Percentiles rank a stretch among this genome's conserved stretches.
phyloP scores from a whole-genome alignment of 2,329 filamentous ascomycete genomes.

The Waltergamsia citrina region DNA sequence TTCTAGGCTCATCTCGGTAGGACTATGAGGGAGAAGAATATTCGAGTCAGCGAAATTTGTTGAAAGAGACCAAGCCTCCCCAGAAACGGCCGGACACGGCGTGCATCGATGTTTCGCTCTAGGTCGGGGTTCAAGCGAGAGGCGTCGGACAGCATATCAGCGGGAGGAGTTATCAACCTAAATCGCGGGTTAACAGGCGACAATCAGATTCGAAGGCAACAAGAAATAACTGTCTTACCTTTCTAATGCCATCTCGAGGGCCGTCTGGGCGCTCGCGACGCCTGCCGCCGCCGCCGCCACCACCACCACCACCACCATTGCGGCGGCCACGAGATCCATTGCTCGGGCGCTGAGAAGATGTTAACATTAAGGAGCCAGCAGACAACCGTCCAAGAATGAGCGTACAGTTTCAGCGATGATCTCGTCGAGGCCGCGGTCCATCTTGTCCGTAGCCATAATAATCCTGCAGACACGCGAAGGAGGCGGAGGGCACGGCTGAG shows the following conservation, averaged over 20 bases:
- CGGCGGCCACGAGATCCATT: constrained; percentile 21
- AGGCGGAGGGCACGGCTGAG: too few species aligned
- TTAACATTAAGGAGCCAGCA: not conserved
- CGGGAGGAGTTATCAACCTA: constrained; percentile 25
- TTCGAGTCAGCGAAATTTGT: constrained; percentile 24
- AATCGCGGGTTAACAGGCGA: not conserved
- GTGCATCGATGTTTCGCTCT: constrained; percentile 18
- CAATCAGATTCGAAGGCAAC: too few species aligned
- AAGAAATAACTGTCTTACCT: constrained; percentile 42
- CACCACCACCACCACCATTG: constrained; percentile 20
- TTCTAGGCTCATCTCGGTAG: constrained; percentile 52
- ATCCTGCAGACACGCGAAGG: too few species aligned
- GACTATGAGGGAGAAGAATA: constrained; percentile 39
- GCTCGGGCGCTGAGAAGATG: constrained; percentile 18
- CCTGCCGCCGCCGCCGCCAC: constrained; percentile 19
- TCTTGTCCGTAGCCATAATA: too few species aligned
- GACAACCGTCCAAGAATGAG: not conserved
- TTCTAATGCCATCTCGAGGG: constrained; percentile 81
- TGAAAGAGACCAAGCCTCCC: constrained; percentile 19
- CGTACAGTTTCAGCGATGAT: constrained; percentile 42
- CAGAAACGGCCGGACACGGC: constrained; percentile 18
- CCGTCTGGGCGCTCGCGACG: constrained; percentile 32
- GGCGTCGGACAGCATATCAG: constrained; percentile 7
- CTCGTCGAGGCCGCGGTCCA: constrained; percentile 48
- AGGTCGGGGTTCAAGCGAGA: constrained; percentile 5